Conservation (phyloP, 2,329 filamentous ascomycete genomes). For the Knoxdaviesia proteae region DNA sequence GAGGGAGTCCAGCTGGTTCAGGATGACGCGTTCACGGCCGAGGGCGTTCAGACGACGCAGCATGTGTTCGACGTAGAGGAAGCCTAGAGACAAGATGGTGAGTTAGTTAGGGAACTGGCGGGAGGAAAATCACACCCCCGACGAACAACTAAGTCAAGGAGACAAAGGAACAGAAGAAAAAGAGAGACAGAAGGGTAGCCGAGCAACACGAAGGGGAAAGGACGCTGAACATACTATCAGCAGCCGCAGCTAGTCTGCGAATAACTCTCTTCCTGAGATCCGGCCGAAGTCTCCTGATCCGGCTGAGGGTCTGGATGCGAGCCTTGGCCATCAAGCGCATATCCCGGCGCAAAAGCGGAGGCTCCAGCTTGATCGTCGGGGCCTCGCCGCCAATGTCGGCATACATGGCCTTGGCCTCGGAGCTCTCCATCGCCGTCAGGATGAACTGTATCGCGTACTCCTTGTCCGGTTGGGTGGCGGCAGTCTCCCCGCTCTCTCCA, state of each 20-base stretch:
- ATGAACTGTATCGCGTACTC: no score
- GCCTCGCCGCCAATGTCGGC: no score
- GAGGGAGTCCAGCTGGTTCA: conserved; percentile 7
- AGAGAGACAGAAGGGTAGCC: not conserved
- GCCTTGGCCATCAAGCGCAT: conserved; percentile 10
- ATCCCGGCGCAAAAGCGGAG: conserved; percentile 8
- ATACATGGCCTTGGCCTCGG: no score
- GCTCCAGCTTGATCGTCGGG: conserved; percentile 2
- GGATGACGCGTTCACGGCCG: conserved; percentile 12
- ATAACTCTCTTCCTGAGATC: conserved; percentile 12
- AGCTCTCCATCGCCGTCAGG: no score
- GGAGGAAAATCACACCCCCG: no score
- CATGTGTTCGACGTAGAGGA: conserved; percentile 17
- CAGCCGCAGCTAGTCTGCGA: conserved; percentile 10
- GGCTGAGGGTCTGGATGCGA: conserved; percentile 8
- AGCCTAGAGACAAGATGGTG: conserved; percentile 6
- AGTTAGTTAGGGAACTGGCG: not conserved
- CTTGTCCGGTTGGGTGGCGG: no score
- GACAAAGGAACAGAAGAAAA: no score
- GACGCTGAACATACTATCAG: conserved; percentile 11
- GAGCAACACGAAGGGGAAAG: not conserved
- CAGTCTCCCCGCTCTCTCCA: no score
- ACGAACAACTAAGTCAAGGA: no score
- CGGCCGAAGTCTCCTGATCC: conserved; percentile 9
- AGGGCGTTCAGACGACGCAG: conserved; percentile 11